Evolutionary conservation across 106 monocot genomes (phyloP).

Genomic region (Apostasia ramifera): DNA sequence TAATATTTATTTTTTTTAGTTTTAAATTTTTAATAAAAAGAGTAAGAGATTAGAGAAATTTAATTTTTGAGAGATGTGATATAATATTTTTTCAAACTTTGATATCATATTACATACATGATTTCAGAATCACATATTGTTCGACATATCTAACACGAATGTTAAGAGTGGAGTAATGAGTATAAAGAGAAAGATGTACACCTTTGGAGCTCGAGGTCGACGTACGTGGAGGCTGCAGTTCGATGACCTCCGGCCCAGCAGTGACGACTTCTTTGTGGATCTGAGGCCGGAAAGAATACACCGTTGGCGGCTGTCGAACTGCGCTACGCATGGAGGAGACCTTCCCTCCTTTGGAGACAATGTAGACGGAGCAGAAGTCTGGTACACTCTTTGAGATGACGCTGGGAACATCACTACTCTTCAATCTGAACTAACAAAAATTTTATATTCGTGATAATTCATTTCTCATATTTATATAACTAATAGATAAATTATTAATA

Average conservation of each 20-base stretch:
- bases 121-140: too few relatives aligned
- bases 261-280: conserved; percentile 16
- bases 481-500: too few relatives aligned
- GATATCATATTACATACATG: too few relatives aligned
- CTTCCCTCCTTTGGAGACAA: conserved; percentile 54
- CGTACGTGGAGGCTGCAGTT: not conserved
- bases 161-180: too few relatives aligned
- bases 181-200: not conserved
- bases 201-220: not conserved
- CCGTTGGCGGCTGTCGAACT: conserved; percentile 38
- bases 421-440: conserved; percentile 27
- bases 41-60: too few relatives aligned
- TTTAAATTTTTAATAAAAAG: too few relatives aligned
- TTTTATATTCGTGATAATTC: too few relatives aligned
- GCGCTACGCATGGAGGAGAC: conserved; percentile 38
- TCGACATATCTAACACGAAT: too few relatives aligned
- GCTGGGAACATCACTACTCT: conserved; percentile 20
- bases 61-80: too few relatives aligned
- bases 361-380: conserved; percentile 78
- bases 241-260: not conserved
- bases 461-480: too few relatives aligned
- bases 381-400: conserved; percentile 48
- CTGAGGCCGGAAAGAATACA: conserved; percentile 29
- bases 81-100: too few relatives aligned
- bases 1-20: too few relatives aligned